Conservation (phyloP, 371 early-diverging fungal genomes). For the Syncephalastrum monosporum region DNA sequence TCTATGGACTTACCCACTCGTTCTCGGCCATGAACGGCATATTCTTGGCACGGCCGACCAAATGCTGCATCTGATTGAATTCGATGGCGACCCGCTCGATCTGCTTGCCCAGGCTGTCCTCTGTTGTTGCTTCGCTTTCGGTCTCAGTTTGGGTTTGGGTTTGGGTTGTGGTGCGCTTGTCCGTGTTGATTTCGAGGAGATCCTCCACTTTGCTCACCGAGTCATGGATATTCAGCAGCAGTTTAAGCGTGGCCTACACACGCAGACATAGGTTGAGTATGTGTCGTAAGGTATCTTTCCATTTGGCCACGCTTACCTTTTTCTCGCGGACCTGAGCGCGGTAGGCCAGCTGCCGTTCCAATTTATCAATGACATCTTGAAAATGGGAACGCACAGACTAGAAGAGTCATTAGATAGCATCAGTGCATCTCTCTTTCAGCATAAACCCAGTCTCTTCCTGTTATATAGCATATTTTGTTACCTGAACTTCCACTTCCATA, state of each 20-base stretch:
- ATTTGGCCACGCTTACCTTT: slow-evolving; percentile 44
- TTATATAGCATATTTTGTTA: slow-evolving; percentile 17
- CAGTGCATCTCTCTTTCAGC: background rate
- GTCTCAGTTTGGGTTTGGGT: background rate
- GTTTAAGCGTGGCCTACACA: slow-evolving; percentile 56
- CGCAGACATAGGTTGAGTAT: background rate
- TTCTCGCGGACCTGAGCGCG: slow-evolving; percentile 67
- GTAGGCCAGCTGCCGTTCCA: slow-evolving; percentile 60
- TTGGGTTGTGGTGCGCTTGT: slow-evolving; percentile 8
- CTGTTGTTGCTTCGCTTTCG: background rate
- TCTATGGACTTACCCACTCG: slow-evolving; percentile 61
- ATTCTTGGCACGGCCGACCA: slow-evolving; percentile 66
- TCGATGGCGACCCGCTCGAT: slow-evolving; percentile 87
- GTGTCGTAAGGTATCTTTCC: background rate
- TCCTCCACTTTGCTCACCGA: slow-evolving; percentile 76
- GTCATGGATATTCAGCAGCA: slow-evolving; percentile 70
- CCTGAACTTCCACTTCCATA: slow-evolving; percentile 63
- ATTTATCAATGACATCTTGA: slow-evolving; percentile 51
- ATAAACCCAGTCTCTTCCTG: too few relatives aligned
- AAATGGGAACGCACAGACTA: slow-evolving; percentile 52
- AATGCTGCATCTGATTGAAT: slow-evolving; percentile 81
- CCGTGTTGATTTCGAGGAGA: slow-evolving; percentile 59
- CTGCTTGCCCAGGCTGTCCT: slow-evolving; percentile 51
- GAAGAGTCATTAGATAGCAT: background rate
- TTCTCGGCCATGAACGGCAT: slow-evolving; percentile 72